Base-by-base conservation (phyloP, 495 filamentous ascomycete genomes). In the Penicillium steckii region DNA sequence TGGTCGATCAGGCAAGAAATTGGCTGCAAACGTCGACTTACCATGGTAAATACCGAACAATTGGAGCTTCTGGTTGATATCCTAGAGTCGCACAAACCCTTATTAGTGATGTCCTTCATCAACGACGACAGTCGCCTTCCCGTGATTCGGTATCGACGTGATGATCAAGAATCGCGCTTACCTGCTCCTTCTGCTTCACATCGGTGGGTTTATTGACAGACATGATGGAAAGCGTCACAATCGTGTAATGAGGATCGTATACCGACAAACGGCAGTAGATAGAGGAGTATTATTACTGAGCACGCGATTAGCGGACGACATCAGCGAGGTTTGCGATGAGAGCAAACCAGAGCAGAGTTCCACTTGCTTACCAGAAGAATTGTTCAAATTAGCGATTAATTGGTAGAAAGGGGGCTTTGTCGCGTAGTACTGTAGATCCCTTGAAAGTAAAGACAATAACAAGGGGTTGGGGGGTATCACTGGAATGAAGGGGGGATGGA, bases 61-160 rank as follows among this genome's bases (percentile, higher is more conserved):
- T 70, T 96, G 94, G 38, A 98, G 84, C 77, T 98, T 98, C 57
- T 84, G 80, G 70, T 96, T 95, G 66, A 98, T 86, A 68, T 97
- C 82, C 68, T 76, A 46, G 15, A 17, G 0, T 8, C n/a, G 41
- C 6, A 1, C 19, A 1, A 10, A 3, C 2, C 18, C 15, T 13
- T 3, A 27, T 25, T 55, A 17, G 55, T 44, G 22, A 22, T 3
- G 8, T 13, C 21, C 7, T 41, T 10, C 18, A 17, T 6, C 15
- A 37, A 37, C 13, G n/a, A 8, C n/a, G 6, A 17, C 33, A 17
- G n/a, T n/a, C n/a, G n/a, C n/a, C n/a, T n/a, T n/a, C n/a, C n/a
- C n/a, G n/a, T n/a, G n/a, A n/a, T n/a, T n/a, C n/a, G n/a, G n/a
- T n/a, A n/a, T n/a, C n/a, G 27, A 29, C 6, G 27, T 12, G 12